phyloP scores from a whole-genome alignment of 2,329 filamentous ascomycete species.

The Ilyonectria destructans region DNA sequence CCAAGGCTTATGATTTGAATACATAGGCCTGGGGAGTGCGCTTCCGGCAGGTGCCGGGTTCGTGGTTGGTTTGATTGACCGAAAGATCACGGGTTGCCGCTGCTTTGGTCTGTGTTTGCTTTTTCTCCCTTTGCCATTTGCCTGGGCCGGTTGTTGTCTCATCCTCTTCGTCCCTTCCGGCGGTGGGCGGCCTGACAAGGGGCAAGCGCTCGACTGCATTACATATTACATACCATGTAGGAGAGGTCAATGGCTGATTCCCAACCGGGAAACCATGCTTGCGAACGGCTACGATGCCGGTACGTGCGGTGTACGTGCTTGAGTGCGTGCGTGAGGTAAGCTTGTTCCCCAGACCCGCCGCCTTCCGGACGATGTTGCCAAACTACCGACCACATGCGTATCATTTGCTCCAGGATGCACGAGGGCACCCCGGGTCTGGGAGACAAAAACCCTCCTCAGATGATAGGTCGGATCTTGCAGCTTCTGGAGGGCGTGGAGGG shows the following conservation, averaged over 20 bases:
- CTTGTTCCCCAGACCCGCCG: constrained; percentile 15
- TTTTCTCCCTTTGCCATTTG: not conserved
- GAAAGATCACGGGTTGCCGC: not conserved
- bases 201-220: too few relatives aligned
- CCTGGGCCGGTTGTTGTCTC: not conserved
- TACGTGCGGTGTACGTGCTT: not conserved
- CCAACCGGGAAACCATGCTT: not conserved
- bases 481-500: not conserved
- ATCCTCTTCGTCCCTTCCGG: not conserved
- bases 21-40: constrained; percentile 3
- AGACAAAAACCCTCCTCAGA: not conserved
- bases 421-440: not conserved
- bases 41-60: constrained; percentile 3
- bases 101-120: not conserved
- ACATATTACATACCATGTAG: too few relatives aligned
- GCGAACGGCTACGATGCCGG: not conserved
- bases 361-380: not conserved
- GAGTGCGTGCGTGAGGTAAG: constrained; percentile 8
- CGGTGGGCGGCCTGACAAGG: not conserved
- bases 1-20: not conserved
- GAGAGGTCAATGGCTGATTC: not conserved
- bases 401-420: constrained; percentile 4
- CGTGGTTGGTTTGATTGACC: constrained; percentile 1
- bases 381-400: constrained; percentile 10
- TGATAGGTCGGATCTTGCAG: constrained; percentile 2